These are phyloP conservation scores for Gossypium anomalum DNA, from an alignment of 345 rosid species.

Conservation along the genomic window DNA sequence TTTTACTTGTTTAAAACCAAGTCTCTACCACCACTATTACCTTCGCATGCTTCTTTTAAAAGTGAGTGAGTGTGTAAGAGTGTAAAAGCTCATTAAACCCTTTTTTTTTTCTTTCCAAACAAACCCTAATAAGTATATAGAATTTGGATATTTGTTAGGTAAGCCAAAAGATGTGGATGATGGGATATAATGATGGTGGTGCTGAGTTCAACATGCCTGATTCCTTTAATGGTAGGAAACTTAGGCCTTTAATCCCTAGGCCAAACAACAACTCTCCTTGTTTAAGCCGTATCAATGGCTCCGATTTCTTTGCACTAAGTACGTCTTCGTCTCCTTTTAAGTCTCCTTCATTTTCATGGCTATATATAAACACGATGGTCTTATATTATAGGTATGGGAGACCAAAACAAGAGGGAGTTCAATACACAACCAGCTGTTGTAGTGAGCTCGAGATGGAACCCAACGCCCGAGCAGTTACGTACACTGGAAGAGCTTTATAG, in stretches of 20 bases:
- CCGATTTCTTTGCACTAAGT: constrained; percentile 51
- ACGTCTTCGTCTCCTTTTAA: constrained; percentile 40
- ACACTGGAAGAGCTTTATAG: constrained; percentile 80
- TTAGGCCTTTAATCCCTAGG: constrained; percentile 79
- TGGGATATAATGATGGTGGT: constrained; percentile 78
- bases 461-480: constrained; percentile 84
- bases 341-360: constrained; percentile 10
- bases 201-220: constrained; percentile 59
- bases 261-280: constrained; percentile 38
- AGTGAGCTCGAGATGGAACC: constrained; percentile 92
- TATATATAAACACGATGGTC: neutral
- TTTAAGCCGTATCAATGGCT: constrained; percentile 32
- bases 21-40: neutral
- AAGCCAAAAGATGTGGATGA: constrained; percentile 65
- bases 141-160: too few species aligned
- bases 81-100: constrained; percentile 6
- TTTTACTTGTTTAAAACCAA: too few species aligned
- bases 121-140: neutral
- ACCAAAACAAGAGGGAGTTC: constrained; percentile 66
- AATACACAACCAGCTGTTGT: constrained; percentile 51
- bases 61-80: neutral
- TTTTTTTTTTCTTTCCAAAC: neutral
- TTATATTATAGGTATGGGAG: constrained; percentile 31
- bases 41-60: constrained; percentile 16
- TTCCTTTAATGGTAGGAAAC: constrained; percentile 56